Percentiles rank a stretch among this genome's conserved stretches.
Evolutionary conservation across 2,329 filamentous ascomycete genomes (phyloP).

Genomic region (Penicillium freii): DNA sequence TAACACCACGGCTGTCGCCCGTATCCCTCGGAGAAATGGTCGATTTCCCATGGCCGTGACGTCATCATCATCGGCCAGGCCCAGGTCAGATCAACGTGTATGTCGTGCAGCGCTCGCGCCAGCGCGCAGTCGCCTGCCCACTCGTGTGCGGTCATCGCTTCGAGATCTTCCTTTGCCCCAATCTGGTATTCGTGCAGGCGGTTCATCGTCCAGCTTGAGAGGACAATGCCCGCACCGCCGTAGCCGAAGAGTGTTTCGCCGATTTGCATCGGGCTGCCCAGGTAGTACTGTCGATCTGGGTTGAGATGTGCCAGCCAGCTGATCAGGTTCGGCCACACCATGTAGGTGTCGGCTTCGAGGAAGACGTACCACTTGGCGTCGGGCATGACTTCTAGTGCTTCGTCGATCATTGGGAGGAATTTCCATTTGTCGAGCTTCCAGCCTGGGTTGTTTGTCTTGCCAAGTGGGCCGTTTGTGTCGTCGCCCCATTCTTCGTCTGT

Average conservation of each 20-base stretch:
- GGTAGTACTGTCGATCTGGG: slow-evolving; percentile 46
- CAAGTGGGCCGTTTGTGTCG: slow-evolving; percentile 33
- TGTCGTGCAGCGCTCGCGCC: slow-evolving; percentile 44
- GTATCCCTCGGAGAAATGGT: slow-evolving; percentile 39
- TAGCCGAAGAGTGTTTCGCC: slow-evolving; percentile 50
- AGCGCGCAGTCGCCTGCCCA: slow-evolving; percentile 52
- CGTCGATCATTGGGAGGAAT: slow-evolving; percentile 53
- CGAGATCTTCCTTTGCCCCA: slow-evolving; percentile 41
- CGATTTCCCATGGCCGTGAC: slow-evolving; percentile 40
- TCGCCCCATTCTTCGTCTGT: slow-evolving; percentile 28
- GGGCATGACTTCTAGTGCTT: slow-evolving; percentile 43
- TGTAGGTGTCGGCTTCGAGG: slow-evolving; percentile 57
- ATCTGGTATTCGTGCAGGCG: slow-evolving; percentile 37
- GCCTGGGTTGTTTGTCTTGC: slow-evolving; percentile 45
- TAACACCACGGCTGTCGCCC: slow-evolving; percentile 49
- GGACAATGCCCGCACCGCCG: slow-evolving; percentile 51
- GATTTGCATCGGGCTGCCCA: slow-evolving; percentile 54
- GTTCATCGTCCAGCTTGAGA: slow-evolving; percentile 50
- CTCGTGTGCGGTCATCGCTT: slow-evolving; percentile 42
- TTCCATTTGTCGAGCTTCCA: slow-evolving; percentile 59
- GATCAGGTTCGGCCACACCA: slow-evolving; percentile 53
- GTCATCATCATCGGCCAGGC: slow-evolving; percentile 48
- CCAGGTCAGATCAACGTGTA: slow-evolving; percentile 43
- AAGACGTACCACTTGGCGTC: slow-evolving; percentile 58
- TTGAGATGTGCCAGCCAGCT: slow-evolving; percentile 53